Evolutionary conservation across 2,329 filamentous ascomycete species (phyloP), one percentile per base, ranked within the genome.

Genomic region (Arthrinium phaeospermum): DNA sequence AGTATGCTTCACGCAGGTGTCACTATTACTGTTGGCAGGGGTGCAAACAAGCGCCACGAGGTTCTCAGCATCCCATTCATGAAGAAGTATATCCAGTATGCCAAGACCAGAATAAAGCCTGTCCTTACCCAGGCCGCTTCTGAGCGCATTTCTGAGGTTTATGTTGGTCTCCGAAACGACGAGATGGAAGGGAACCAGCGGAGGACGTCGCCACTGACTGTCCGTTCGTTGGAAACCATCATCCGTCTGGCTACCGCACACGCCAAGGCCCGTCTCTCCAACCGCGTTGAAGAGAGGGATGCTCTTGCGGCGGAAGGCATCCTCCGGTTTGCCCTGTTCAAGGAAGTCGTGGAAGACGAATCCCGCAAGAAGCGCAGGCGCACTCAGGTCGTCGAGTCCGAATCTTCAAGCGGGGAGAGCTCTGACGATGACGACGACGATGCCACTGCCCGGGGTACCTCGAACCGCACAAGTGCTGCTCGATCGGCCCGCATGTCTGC

Each of bases 41-140:
- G 94, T 14, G 85, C 92, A 37, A 91, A 90, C 77, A 93, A 93
- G 82, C 92, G 93, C 75, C 90, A 93, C 6, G 95, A 98, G 81
- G 94, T 99, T 19, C 86, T 99, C 71, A 97, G 94, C 84, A 98
- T 99, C 73, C 94, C 95, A 0, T 99, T 99, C 84, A 95, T 99
- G 87, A 99, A 99, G 86, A 99, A 99, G 84, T 99, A 98, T 82
- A 97, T 99, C 67, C 96, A 99, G 81, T 99, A 99, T 82, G 95
- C 96, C 75, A 99, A 99, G 86, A 93, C 90, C 47, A 88, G 96
- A 80, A 89, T 98, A 79, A 97, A 95, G 88, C 96, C 96, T 0
- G 86, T 97, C 53, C 86, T 99, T 74, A 98, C 95, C 0, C 94
- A 96, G 80, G 94, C 94, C 64, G 96, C 96, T 7, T 94, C 95